Evolutionary conservation across 768 basidiomycete species (phyloP), one percentile per base, ranked within the genome.

Genomic region (Pulveroboletus sp.): DNA sequence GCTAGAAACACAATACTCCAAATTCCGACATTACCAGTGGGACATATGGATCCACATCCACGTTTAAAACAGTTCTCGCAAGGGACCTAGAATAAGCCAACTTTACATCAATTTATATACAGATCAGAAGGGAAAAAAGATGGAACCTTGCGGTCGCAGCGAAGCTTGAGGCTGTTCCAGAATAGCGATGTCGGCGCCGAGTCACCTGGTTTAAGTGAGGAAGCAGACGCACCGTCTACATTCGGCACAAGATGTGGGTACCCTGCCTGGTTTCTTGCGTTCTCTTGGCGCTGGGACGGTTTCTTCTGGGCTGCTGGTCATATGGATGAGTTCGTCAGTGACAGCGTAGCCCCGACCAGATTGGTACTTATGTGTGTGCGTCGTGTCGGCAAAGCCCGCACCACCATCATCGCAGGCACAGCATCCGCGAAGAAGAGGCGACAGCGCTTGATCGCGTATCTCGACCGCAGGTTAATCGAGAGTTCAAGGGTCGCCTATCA

Each of bases 41-140:
- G 87, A 67, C 87, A 90, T 49, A 89, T 84, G 15, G 80, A 72
- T 21, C 79, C 80, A 59, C 86, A 89, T 31, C 87, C 87, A 59
- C 86, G 74, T 50, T 83, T 83, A 21, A 79, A 78, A 61, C 88
- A 90, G 63, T 81, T 88, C 67, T 84, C 83, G 68, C 87, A 90
- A 10, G 87, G 87, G 31, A 88, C 75, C 85, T 89, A 57, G 24
- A 41, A 42, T 35, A 11, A 32, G 14, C 15, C 5, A 28, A 33
- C 47, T 47, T 45, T 26, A 21, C 39, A 59, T 71, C 52, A 63
- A 38, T 14, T 27, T 31, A 2, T 8, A 27, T 26, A 2, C 21
- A 21, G 27, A 12, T 1, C 6, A 14, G 14, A 9, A n/a, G 1
- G 38, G 3, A 52, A 44, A 15, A 26, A 47, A 42, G n/a, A 11